These are phyloP conservation scores for Cicer judaicum DNA, from an alignment of 306 rosid species.

Conservation along the genomic window DNA sequence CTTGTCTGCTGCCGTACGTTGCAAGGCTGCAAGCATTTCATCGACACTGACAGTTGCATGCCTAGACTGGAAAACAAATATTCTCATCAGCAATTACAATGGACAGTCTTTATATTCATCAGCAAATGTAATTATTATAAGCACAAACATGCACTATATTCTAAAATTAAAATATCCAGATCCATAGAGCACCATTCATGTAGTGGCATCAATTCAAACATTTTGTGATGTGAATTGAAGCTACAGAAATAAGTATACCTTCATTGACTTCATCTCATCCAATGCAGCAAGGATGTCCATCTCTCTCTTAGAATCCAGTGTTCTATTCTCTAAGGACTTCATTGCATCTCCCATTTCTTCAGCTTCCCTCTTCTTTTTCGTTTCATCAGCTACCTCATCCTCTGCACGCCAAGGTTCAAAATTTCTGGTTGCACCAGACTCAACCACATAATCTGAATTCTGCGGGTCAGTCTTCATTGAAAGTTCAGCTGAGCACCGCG, in stretches of 20 bases:
- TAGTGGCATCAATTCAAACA: background rate
- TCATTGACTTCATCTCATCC: conserved; percentile 99
- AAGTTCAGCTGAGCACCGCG: conserved; percentile 86
- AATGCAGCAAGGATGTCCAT: conserved; percentile 83
- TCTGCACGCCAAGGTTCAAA: conserved; percentile 82
- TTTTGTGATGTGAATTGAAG: background rate
- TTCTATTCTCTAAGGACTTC: conserved; percentile 87
- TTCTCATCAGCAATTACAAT: conserved; percentile 33
- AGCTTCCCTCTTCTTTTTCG: conserved; percentile 62
- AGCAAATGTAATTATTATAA: background rate
- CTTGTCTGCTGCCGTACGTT: conserved; percentile 61
- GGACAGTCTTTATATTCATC: background rate
- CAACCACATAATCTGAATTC: conserved; percentile 87
- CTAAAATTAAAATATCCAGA: conserved; percentile 6
- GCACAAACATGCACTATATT: conserved; percentile 9
- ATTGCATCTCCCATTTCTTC: conserved; percentile 93
- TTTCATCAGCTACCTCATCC: conserved; percentile 65
- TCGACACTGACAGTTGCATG: conserved; percentile 88
- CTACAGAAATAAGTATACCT: conserved; percentile 53
- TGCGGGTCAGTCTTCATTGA: conserved; percentile 89
- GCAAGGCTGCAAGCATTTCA: conserved; percentile 86
- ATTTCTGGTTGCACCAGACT: conserved; percentile 71
- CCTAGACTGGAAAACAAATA: conserved; percentile 69
- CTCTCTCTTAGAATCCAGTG: conserved; percentile 81
- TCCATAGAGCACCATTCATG: conserved; percentile 16